Percentiles rank a stretch among this genome's conserved stretches.
These are phyloP conservation scores for Trichoderma lentiforme DNA, from an alignment of 2,329 filamentous ascomycete genomes.

Conservation along the genomic window DNA sequence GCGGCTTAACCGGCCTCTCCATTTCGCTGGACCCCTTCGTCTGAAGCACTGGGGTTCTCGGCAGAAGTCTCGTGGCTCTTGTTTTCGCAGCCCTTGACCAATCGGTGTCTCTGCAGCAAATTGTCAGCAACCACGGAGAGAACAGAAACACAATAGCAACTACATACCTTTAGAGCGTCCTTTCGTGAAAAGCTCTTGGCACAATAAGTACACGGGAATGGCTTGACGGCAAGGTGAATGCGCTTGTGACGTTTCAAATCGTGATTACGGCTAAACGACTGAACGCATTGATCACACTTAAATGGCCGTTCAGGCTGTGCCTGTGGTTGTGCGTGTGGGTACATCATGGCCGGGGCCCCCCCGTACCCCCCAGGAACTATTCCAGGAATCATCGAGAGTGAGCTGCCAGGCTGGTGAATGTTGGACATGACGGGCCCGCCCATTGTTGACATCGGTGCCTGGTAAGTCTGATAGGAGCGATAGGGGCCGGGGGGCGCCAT, in stretches of 20 bases:
- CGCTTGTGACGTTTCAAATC: conserved; percentile 94
- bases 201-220: conserved; percentile 85
- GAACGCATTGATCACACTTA: conserved; percentile 87
- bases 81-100: conserved; percentile 61
- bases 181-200: conserved; percentile 97
- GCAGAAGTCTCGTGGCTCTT: conserved; percentile 28
- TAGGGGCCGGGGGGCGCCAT: conserved; percentile 53
- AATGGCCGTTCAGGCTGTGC: conserved; percentile 76
- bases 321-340: conserved; percentile 50
- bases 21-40: conserved; percentile 23
- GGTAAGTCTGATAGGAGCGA: conserved; percentile 40
- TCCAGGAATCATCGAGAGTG: conserved; percentile 66
- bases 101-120: conserved; percentile 50
- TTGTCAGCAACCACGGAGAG: conserved; percentile 20
- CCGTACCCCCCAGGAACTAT: conserved; percentile 57
- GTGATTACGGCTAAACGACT: conserved; percentile 94
- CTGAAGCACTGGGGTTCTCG: conserved; percentile 24
- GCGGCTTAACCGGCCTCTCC: conserved; percentile 18
- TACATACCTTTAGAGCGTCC: conserved; percentile 86
- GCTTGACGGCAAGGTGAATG: conserved; percentile 93
- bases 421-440: conserved; percentile 72
- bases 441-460: conserved; percentile 57
- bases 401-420: conserved; percentile 67
- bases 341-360: conserved; percentile 55
- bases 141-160: neutral